A percentile compares a stretch with the other conserved stretches of the same genome.
Conservation (phyloP, 129 eudicot species). For the Logfia minima region DNA sequence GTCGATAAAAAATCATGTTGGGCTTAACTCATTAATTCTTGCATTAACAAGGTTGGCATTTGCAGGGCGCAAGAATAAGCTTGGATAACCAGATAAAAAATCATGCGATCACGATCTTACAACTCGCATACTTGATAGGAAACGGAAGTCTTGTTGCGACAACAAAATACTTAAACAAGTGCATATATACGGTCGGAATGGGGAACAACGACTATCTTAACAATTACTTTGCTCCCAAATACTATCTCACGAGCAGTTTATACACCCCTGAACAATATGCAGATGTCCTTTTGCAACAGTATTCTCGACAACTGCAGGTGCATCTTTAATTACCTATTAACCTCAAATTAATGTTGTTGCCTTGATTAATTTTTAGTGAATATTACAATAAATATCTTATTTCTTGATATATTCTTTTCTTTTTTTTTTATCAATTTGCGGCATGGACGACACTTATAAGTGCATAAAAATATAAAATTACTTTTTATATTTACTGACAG, state of each 20-base stretch:
- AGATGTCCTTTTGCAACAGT: conserved; percentile 38
- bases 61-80: conserved; percentile 51
- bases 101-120: conserved; percentile 38
- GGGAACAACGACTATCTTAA: conserved; percentile 70
- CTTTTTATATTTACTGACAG: too few relatives aligned
- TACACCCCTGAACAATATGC: conserved; percentile 56
- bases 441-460: too few relatives aligned
- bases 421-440: too few relatives aligned
- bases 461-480: too few relatives aligned
- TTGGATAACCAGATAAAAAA: conserved; percentile 46
- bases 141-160: conserved; percentile 35
- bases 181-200: conserved; percentile 52
- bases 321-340: not conserved
- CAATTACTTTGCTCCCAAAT: conserved; percentile 51
- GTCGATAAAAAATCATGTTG: not conserved
- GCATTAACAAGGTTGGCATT: not conserved
- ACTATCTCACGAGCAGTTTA: conserved; percentile 27
- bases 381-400: not conserved
- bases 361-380: not conserved
- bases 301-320: conserved; percentile 65
- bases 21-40: too few relatives aligned
- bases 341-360: not conserved
- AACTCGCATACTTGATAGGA: conserved; percentile 14
- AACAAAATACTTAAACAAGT: conserved; percentile 36
- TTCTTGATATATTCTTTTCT: not conserved